phyloP scores from a whole-genome alignment of 331 rosid genomes.

The Malus hybrid region DNA sequence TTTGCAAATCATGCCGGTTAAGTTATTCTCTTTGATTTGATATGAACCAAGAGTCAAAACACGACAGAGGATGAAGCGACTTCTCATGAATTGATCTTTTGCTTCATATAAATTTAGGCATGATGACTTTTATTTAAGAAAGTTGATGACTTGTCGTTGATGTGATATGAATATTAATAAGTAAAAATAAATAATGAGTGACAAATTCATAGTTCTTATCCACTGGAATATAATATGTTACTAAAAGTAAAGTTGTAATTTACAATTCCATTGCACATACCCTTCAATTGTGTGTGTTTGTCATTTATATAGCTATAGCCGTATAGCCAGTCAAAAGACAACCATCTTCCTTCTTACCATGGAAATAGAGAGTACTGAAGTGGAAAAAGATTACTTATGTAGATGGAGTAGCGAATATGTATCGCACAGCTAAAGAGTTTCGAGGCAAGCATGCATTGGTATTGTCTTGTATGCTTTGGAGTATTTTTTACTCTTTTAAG shows the following conservation, averaged over 20 bases:
- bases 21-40: too few species aligned
- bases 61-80: too few species aligned
- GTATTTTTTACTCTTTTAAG: not conserved
- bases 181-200: not conserved
- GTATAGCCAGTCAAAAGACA: not conserved
- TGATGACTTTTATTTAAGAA: not conserved
- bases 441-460: not conserved
- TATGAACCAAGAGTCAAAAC: not conserved
- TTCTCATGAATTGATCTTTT: not conserved
- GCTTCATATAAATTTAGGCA: not conserved
- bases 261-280: too few species aligned
- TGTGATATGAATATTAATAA: not conserved
- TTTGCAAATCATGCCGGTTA: not conserved
- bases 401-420: too few species aligned
- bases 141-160: not conserved
- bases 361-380: not conserved
- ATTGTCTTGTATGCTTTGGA: not conserved
- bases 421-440: not conserved
- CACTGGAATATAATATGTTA: not conserved
- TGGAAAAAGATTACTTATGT: not conserved
- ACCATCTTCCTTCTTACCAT: not conserved
- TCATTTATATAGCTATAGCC: not conserved
- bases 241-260: too few species aligned
- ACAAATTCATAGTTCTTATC: not conserved
- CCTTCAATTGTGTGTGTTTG: not conserved